Evolutionary conservation across 2,329 filamentous ascomycete species (phyloP).

Genomic region (Dactylellina drechsleri): DNA sequence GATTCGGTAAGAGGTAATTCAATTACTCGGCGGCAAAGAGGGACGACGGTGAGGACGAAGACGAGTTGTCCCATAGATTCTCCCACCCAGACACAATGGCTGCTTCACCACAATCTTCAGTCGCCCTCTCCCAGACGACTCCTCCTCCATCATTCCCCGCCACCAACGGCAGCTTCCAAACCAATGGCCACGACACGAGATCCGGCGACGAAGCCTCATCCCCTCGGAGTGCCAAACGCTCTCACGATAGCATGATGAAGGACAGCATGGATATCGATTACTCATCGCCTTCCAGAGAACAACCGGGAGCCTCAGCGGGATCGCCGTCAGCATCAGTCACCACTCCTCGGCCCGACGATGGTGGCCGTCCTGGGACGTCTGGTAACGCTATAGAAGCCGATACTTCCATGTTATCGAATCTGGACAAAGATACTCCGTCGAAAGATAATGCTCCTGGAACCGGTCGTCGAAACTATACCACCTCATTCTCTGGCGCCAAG

Average conservation of each 20-base stretch:
- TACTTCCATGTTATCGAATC: conserved; percentile 18
- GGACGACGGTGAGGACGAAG: too few species aligned
- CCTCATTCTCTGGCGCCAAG: conserved; percentile 65
- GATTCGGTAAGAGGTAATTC: conserved; percentile 23
- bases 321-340: conserved; percentile 32
- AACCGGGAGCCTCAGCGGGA: conserved; percentile 13
- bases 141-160: conserved; percentile 46
- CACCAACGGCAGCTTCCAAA: conserved; percentile 47
- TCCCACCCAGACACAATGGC: not conserved
- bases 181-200: conserved; percentile 34
- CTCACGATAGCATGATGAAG: conserved; percentile 53
- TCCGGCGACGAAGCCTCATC: conserved; percentile 45
- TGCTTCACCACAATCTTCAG: conserved; percentile 47
- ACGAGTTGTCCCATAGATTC: too few species aligned
- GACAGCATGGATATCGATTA: conserved; percentile 49
- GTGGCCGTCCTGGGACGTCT: conserved; percentile 21
- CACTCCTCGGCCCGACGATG: conserved; percentile 38
- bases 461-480: conserved; percentile 51
- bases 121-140: conserved; percentile 46
- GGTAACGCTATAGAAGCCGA: conserved; percentile 20
- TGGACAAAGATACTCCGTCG: conserved; percentile 45
- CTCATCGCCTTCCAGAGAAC: conserved; percentile 28
- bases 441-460: conserved; percentile 36
- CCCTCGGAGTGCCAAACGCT: conserved; percentile 46
- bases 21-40: conserved; percentile 11